phyloP scores from a whole-genome alignment of 176 grass and related monocot species.

The sorghum (Sorghum bicolor) region DNA sequence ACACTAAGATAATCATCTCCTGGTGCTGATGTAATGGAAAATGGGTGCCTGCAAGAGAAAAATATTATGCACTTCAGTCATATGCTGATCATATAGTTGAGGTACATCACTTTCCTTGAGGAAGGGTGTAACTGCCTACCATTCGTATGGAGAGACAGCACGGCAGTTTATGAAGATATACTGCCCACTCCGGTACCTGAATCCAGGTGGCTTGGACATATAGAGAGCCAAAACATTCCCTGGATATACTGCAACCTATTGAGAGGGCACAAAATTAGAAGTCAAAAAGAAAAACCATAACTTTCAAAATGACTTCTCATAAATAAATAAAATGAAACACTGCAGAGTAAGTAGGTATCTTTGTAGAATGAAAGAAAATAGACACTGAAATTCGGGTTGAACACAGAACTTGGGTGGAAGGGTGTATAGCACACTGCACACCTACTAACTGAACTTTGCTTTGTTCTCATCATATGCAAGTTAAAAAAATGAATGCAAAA shows the following conservation, averaged over 20 bases:
- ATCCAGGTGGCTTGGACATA: constrained; percentile 88
- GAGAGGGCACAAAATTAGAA: constrained; percentile 15
- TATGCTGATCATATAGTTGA: not conserved
- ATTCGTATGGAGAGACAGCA: constrained; percentile 89
- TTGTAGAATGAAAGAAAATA: not conserved
- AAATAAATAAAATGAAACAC: not conserved
- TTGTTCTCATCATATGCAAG: not conserved
- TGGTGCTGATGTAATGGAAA: constrained; percentile 94
- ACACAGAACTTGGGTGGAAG: not conserved
- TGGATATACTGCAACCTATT: constrained; percentile 80
- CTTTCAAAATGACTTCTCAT: not conserved
- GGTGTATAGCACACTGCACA: not conserved
- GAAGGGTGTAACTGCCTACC: constrained; percentile 41
- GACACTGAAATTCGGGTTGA: not conserved
- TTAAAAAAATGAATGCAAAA: constrained; percentile 5
- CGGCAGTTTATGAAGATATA: constrained; percentile 86
- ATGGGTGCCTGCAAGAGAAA: constrained; percentile 67
- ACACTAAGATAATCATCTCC: constrained; percentile 90
- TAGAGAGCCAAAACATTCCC: constrained; percentile 86
- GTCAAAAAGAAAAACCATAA: not conserved
- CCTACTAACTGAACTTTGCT: not conserved
- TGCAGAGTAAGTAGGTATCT: not conserved
- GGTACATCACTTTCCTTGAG: not conserved
- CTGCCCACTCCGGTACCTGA: constrained; percentile 82
- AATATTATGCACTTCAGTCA: constrained; percentile 24